These are phyloP conservation scores for Datura wrightii DNA, from an alignment of 257 asterid genomes.

Conservation along the genomic window DNA sequence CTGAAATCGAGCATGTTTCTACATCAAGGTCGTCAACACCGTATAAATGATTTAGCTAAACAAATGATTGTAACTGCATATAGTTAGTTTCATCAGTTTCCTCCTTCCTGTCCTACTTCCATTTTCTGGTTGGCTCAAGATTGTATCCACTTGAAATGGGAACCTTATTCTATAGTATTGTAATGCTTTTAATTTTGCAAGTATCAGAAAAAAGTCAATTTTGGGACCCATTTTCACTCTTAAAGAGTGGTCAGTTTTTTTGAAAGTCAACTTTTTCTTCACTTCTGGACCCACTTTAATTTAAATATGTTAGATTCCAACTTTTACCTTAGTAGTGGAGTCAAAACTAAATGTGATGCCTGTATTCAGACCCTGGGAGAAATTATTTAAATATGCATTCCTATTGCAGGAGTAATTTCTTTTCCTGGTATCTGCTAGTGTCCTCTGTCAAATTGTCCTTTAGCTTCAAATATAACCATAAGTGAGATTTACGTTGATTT, in stretches of 20 bases:
- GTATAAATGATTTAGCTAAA: background rate
- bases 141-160: conserved; percentile 1
- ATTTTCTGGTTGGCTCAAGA: conserved; percentile 14
- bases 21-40: background rate
- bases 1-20: conserved; percentile 16
- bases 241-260: background rate
- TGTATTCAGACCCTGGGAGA: background rate
- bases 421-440: background rate
- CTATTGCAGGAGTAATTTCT: conserved; percentile 4
- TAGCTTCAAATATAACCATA: background rate
- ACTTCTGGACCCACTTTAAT: conserved; percentile 12
- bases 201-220: conserved; percentile 23
- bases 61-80: background rate
- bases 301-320: background rate
- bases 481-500: background rate
- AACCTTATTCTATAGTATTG: background rate
- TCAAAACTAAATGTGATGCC: background rate
- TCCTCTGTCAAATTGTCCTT: background rate
- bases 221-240: background rate
- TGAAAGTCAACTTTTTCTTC: background rate
- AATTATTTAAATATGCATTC: background rate
- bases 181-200: background rate
- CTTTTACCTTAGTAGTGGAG: background rate
- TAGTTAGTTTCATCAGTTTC: background rate
- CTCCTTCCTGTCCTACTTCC: background rate